Evolutionary conservation across 83 land plant species (phyloP).

Genomic region (Diphasiastrum complanatum): DNA sequence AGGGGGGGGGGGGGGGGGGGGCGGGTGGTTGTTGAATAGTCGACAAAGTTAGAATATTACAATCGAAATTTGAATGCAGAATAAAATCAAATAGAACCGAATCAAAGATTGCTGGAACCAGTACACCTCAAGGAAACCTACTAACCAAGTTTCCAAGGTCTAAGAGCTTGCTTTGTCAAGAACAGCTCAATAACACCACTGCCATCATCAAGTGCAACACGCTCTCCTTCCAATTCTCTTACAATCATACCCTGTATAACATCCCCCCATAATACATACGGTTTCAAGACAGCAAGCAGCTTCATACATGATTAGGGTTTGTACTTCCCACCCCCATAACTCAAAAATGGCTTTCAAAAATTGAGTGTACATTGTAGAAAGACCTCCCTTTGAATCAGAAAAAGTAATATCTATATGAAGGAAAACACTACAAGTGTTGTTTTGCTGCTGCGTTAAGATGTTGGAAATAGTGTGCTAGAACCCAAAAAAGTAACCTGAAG

Average conservation of each 20-base stretch:
- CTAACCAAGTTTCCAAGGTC: conserved; percentile 47
- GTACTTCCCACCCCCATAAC: too few species aligned
- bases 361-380: neutral
- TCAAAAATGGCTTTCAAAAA: too few species aligned
- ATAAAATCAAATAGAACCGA: too few species aligned
- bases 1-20: too few species aligned
- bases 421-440: neutral
- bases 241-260: conserved; percentile 75
- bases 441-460: neutral
- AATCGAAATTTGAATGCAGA: too few species aligned
- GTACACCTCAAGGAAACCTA: too few species aligned
- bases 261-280: too few species aligned
- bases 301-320: too few species aligned
- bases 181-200: conserved; percentile 48
- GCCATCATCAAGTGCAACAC: conserved; percentile 64
- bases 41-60: too few species aligned
- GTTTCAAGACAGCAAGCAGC: too few species aligned
- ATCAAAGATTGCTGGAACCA: too few species aligned
- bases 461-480: neutral
- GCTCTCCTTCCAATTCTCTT: conserved; percentile 24
- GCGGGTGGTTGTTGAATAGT: too few species aligned
- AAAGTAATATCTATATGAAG: neutral
- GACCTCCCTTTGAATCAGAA: neutral
- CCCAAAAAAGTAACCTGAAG: conserved; percentile 7
- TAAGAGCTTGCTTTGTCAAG: conserved; percentile 34